Percentiles rank a stretch among this genome's conserved stretches.
Evolutionary conservation across 148 eudicot species (phyloP).

Genomic region (Spergularia bocconei): DNA sequence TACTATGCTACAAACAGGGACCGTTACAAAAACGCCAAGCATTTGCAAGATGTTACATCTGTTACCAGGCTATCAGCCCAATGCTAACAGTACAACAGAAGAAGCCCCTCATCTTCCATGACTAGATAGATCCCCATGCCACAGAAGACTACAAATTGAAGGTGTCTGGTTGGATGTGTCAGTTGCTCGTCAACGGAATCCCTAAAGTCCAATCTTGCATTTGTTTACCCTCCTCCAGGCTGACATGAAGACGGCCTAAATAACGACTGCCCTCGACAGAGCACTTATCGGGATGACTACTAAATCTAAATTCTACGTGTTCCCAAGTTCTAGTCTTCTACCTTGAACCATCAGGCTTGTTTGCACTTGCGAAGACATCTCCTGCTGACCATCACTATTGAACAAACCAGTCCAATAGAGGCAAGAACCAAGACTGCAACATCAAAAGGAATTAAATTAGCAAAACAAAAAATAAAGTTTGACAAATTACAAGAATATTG

Average conservation of each 20-base stretch:
- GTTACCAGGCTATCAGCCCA: not conserved
- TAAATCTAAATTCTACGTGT: not conserved
- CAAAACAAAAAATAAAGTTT: too few species aligned
- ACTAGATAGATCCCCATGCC: not conserved
- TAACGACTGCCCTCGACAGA: not conserved
- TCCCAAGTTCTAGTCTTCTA: not conserved
- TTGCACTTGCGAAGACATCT: slow-evolving; percentile 22
- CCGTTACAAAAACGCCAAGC: not conserved
- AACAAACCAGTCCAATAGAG: slow-evolving; percentile 9
- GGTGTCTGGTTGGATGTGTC: not conserved
- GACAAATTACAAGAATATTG: too few species aligned
- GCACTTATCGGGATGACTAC: not conserved
- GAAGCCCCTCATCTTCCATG: not conserved
- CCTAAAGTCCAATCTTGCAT: not conserved
- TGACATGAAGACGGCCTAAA: not conserved
- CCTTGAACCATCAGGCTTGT: not conserved
- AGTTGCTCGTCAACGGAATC: not conserved
- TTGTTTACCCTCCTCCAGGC: not conserved
- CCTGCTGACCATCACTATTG: slow-evolving; percentile 14
- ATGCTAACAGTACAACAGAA: not conserved
- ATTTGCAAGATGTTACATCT: slow-evolving; percentile 2
- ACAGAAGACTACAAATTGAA: not conserved
- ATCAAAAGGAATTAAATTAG: not conserved
- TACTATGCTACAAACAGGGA: not conserved
- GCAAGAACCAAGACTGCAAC: slow-evolving; percentile 28